phyloP scores from a whole-genome alignment of 192 early-diverging fungal species.

The Backusella luteola region DNA sequence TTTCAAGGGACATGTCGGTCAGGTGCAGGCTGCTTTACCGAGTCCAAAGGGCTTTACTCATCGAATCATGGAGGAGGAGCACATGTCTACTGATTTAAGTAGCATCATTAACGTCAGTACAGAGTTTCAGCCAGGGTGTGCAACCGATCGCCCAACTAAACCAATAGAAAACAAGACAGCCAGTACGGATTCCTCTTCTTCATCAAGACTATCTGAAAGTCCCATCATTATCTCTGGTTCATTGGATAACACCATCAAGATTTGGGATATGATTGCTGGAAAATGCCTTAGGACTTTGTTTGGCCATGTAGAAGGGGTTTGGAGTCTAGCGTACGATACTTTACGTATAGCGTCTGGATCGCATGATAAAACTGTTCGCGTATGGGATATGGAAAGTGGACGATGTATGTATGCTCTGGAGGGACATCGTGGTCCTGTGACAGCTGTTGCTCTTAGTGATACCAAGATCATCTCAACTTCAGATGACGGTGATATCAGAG shows the following conservation, averaged over 20 bases:
- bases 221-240: conserved; percentile 79
- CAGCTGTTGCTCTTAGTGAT: conserved; percentile 81
- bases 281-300: conserved; percentile 72
- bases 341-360: conserved; percentile 63
- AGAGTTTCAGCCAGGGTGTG: conserved; percentile 25
- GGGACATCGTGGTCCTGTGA: conserved; percentile 71
- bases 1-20: conserved; percentile 71
- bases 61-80: conserved; percentile 25
- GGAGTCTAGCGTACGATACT: conserved; percentile 74
- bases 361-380: conserved; percentile 69
- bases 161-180: neutral
- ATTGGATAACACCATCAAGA: conserved; percentile 81
- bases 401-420: conserved; percentile 65
- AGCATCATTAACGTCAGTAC: neutral
- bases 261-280: conserved; percentile 87
- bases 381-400: conserved; percentile 74
- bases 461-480: conserved; percentile 84
- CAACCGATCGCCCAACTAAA: conserved; percentile 18
- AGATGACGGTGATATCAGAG: conserved; percentile 76
- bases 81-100: neutral
- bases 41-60: conserved; percentile 32
- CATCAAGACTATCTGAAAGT: conserved; percentile 45
- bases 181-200: neutral
- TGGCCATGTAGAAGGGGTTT: conserved; percentile 83
- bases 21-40: conserved; percentile 57